Conservation (phyloP, 2,329 filamentous ascomycete genomes). For the Gliomastix tumulicola region DNA sequence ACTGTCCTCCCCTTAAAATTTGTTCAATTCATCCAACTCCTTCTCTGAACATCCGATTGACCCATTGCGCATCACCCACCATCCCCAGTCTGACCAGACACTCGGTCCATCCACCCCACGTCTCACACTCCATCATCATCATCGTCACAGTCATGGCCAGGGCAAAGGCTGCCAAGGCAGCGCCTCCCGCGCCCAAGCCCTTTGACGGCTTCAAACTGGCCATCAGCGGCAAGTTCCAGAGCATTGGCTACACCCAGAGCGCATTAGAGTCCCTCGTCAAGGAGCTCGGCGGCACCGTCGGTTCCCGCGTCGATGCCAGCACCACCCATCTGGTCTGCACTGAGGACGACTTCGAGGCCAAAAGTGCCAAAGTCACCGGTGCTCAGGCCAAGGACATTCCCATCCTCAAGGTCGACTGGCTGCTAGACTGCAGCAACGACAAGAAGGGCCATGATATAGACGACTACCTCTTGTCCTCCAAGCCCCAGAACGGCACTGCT, state of each 20-base stretch:
- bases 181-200: conserved; percentile 13
- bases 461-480: not conserved
- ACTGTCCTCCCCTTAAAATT: no score
- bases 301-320: conserved; percentile 37
- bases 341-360: conserved; percentile 40
- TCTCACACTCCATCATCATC: no score
- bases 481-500: not conserved
- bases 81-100: no score
- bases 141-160: conserved; percentile 2
- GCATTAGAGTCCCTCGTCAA: conserved; percentile 37
- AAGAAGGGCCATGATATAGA: conserved; percentile 9
- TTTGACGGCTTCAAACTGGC: conserved; percentile 44
- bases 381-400: conserved; percentile 38
- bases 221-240: conserved; percentile 53
- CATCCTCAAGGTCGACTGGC: conserved; percentile 55
- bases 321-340: conserved; percentile 54
- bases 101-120: no score
- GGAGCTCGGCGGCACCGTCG: conserved; percentile 40
- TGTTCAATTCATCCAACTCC: no score
- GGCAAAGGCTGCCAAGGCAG: conserved; percentile 6
- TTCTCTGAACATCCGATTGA: no score
- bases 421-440: conserved; percentile 42
- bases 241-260: conserved; percentile 42
- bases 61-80: no score
- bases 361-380: conserved; percentile 42